Evolutionary conservation across 139 green algal genomes (phyloP).

Genomic region (Axilococcus clingmanii): DNA sequence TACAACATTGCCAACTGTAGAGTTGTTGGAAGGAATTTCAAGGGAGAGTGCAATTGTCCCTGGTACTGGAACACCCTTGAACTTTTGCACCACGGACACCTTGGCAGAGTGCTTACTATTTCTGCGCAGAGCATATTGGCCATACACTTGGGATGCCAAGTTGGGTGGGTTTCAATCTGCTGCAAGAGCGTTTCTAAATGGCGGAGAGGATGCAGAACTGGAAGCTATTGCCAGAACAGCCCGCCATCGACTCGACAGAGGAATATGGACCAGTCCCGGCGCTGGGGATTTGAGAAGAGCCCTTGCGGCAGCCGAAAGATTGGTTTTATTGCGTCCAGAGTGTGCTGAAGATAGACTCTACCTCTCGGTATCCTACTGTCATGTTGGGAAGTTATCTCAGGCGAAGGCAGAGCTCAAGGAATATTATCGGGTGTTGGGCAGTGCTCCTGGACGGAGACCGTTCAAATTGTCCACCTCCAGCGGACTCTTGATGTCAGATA

Average conservation of each 20-base stretch:
- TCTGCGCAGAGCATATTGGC: conserved; percentile 78
- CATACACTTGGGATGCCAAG: conserved; percentile 56
- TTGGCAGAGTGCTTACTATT: conserved; percentile 64
- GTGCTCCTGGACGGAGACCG: too few species aligned
- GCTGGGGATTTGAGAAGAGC: conserved; percentile 59
- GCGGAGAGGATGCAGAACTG: neutral
- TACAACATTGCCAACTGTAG: neutral
- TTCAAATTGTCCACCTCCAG: too few species aligned
- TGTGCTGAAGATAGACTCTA: too few species aligned
- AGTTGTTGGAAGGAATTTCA: conserved; percentile 22
- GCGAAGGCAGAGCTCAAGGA: too few species aligned
- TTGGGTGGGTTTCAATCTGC: conserved; percentile 38
- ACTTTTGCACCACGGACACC: conserved; percentile 44
- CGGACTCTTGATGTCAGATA: too few species aligned
- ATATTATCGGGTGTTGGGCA: too few species aligned
- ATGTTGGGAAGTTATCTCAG: too few species aligned
- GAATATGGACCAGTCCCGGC: conserved; percentile 68
- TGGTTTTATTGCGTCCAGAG: too few species aligned
- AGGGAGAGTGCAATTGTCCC: conserved; percentile 6
- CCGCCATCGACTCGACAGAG: conserved; percentile 57
- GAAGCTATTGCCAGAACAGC: conserved; percentile 47
- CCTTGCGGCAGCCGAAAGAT: conserved; percentile 47
- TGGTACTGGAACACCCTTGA: conserved; percentile 18
- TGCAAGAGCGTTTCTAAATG: conserved; percentile 17
- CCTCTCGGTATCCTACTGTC: too few species aligned